These are phyloP conservation scores for Geotrichum klebahnii DNA, from an alignment of 1,139 yeast species.

Conservation along the genomic window DNA sequence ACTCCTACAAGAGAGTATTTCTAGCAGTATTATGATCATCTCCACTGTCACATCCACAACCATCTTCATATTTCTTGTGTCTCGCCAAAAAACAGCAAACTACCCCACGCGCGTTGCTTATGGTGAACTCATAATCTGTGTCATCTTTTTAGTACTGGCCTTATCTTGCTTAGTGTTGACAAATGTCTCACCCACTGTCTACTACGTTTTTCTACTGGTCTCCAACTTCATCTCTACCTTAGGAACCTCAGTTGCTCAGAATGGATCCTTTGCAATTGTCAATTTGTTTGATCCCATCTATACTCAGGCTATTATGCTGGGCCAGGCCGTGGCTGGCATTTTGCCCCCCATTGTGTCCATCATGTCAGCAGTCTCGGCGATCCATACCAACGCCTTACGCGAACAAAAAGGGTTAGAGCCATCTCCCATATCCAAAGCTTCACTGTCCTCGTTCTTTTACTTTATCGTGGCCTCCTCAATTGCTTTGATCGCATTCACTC, in stretches of 20 bases:
- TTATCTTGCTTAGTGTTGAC: conserved; percentile 37
- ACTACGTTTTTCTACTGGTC: conserved; percentile 44
- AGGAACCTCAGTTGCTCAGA: conserved; percentile 69
- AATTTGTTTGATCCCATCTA: conserved; percentile 72
- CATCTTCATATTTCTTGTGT: conserved; percentile 59
- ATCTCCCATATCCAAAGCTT: not conserved
- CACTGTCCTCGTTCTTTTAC: conserved; percentile 52
- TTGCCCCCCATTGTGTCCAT: conserved; percentile 77
- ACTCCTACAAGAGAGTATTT: conserved; percentile 55
- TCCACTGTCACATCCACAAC: conserved; percentile 68
- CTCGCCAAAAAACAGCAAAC: conserved; percentile 57
- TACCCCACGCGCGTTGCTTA: conserved; percentile 55
- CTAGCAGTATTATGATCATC: conserved; percentile 85
- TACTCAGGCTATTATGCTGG: conserved; percentile 88
- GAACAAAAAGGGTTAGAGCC: not conserved
- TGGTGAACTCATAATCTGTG: conserved; percentile 57
- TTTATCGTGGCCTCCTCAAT: conserved; percentile 68
- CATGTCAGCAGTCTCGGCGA: conserved; percentile 44
- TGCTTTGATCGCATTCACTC: conserved; percentile 46
- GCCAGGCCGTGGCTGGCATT: conserved; percentile 92
- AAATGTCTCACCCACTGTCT: conserved; percentile 37
- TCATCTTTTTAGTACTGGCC: conserved; percentile 49
- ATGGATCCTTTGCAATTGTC: conserved; percentile 85
- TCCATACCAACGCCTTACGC: conserved; percentile 40
- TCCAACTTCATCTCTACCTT: conserved; percentile 44